phyloP scores from a whole-genome alignment of 1,284 basidiomycete genomes.

The Tilletiopsis washingtonensis region DNA sequence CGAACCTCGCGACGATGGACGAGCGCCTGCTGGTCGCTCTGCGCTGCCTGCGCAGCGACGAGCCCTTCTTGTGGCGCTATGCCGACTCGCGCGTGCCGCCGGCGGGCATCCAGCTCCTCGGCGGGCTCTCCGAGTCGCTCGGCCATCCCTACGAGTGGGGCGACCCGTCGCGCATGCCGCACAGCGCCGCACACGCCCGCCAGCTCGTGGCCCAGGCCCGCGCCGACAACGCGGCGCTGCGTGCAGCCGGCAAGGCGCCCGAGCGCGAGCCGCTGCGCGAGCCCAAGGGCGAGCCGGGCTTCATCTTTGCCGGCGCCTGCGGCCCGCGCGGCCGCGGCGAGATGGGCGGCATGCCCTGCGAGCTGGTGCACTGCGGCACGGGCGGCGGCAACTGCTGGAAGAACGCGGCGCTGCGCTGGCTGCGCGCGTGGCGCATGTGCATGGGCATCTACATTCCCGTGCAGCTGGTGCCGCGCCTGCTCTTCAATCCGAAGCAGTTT shows the following conservation, averaged over 20 bases:
- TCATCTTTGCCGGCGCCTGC: slow-evolving; percentile 24
- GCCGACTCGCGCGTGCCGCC: slow-evolving; percentile 21
- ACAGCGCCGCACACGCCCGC: slow-evolving; percentile 14
- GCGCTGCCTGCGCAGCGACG: slow-evolving; percentile 27
- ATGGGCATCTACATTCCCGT: slow-evolving; percentile 49
- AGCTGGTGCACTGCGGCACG: slow-evolving; percentile 45
- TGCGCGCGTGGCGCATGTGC: slow-evolving; percentile 40
- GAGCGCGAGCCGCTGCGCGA: not conserved
- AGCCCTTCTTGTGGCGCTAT: slow-evolving; percentile 40
- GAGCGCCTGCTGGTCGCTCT: slow-evolving; percentile 41
- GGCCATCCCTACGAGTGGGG: slow-evolving; percentile 37
- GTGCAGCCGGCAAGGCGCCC: not conserved
- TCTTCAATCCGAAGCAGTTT: slow-evolving; percentile 40
- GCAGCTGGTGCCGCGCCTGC: slow-evolving; percentile 46
- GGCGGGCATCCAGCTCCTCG: slow-evolving; percentile 17
- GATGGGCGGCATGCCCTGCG: slow-evolving; percentile 46
- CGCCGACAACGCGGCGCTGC: not conserved
- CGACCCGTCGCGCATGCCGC: slow-evolving; percentile 23
- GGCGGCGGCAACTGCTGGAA: slow-evolving; percentile 42
- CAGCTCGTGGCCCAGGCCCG: slow-evolving; percentile 8
- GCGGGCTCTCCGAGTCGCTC: slow-evolving; percentile 26
- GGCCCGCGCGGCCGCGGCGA: slow-evolving; percentile 29
- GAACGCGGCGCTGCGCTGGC: slow-evolving; percentile 44
- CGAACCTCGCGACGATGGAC: slow-evolving; percentile 46
- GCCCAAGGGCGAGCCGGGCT: slow-evolving; percentile 8